A percentile compares a stretch with the other conserved stretches of the same genome.
phyloP scores from a whole-genome alignment of 2,329 filamentous ascomycete genomes.

The Alternaria atra region DNA sequence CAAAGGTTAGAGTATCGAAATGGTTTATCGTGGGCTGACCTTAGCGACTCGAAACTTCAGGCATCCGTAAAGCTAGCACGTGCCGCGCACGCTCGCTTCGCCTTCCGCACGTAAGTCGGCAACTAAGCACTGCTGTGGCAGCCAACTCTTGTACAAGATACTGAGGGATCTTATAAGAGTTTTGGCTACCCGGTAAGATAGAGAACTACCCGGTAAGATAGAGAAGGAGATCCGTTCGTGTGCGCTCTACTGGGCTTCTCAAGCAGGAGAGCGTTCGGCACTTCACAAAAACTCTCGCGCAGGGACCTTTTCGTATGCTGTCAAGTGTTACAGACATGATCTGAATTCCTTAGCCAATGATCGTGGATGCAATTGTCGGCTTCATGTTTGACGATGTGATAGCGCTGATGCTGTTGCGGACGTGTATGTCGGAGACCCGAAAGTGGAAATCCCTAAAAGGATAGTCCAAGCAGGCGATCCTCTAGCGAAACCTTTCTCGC shows the following conservation, averaged over 20 bases:
- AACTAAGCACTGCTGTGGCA: neutral
- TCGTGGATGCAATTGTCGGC: neutral
- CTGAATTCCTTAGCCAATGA: neutral
- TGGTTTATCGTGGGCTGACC: neutral
- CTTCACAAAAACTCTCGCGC: neutral
- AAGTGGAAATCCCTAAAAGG: constrained; percentile 6
- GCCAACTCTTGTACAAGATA: neutral
- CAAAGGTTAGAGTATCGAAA: neutral
- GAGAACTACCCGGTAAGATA: neutral
- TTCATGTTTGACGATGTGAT: constrained; percentile 3
- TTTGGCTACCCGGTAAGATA: neutral
- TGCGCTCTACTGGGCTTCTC: neutral
- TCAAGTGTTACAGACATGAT: neutral
- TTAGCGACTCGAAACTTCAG: neutral
- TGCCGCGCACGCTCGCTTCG: neutral
- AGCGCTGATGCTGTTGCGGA: constrained; percentile 12
- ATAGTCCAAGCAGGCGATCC: constrained; percentile 5
- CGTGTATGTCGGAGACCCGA: constrained; percentile 15
- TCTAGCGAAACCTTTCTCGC: constrained; percentile 16
- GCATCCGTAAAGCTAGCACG: neutral
- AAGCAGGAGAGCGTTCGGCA: neutral
- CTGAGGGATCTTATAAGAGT: neutral
- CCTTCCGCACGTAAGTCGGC: neutral
- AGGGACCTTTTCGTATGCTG: neutral
- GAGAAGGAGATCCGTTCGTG: neutral